Conservation (phyloP, 176 grass and related monocot genomes). For the Dendrocalamus sinicus region DNA sequence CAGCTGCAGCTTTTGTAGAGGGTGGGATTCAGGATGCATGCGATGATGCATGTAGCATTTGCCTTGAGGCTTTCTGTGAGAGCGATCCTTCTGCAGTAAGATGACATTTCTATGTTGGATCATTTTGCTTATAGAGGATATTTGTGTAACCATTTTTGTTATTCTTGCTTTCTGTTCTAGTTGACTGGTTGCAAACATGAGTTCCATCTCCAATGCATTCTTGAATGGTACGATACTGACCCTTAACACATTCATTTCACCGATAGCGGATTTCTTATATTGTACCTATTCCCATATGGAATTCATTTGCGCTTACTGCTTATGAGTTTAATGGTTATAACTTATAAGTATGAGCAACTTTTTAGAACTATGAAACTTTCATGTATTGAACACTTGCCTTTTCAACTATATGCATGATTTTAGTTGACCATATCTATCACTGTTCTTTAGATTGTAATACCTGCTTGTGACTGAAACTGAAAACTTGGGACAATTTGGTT, state of each 20-base stretch:
- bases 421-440: neutral
- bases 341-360: neutral
- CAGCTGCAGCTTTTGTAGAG: slow-evolving; percentile 84
- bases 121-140: neutral
- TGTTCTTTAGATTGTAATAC: neutral
- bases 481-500: neutral
- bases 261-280: neutral
- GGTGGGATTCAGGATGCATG: slow-evolving; percentile 94
- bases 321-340: neutral
- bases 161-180: slow-evolving; percentile 55
- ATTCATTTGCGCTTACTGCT: neutral
- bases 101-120: slow-evolving; percentile 18
- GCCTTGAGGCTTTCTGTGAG: slow-evolving; percentile 82
- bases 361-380: slow-evolving; percentile 29
- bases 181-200: slow-evolving; percentile 94
- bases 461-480: neutral
- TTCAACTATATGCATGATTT: neutral
- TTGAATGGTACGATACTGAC: slow-evolving; percentile 82
- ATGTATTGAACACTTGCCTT: neutral
- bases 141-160: slow-evolving; percentile 41
- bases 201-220: slow-evolving; percentile 99
- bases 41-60: slow-evolving; percentile 94
- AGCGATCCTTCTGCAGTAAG: slow-evolving; percentile 85
- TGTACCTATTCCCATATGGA: slow-evolving; percentile 29
- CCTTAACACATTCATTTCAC: neutral